Evolutionary conservation across 2,329 filamentous ascomycete species (phyloP), one percentile per base, ranked within the genome.

Genomic region (Beauveria australis): DNA sequence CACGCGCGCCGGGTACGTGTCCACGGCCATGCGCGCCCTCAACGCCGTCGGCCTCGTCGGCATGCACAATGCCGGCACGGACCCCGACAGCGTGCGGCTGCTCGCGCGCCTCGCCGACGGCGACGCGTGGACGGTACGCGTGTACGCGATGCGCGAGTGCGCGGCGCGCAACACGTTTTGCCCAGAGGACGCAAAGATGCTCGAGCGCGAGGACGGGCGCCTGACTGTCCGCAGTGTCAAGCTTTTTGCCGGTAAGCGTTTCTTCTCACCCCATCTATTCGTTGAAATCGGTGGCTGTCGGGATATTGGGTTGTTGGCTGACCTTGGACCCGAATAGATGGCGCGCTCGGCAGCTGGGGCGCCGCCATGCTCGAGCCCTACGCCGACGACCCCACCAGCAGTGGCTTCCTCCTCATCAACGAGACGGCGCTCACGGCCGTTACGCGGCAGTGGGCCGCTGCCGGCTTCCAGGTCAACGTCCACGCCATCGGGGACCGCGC

Each of bases 361-460:
- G 87, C 84, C 61, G 87, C 87, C 49, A 79, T 90, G 76, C 76
- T 89, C n/a, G 84, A 87, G 10, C 87, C 87, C 0, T 90, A 89
- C 71, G 76, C 77, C 28, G 87, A 90, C 69, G 83, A 83, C 19
- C 79, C 81, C 2, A 79, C 79, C 61, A 83, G 80, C 0, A 81
- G 78, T 0, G 87, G 87, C 14, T 87, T 85, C 0, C 81, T 89
- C 54, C 79, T 89, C 37, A 82, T 89, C 59, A 87, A 88, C 68
- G 79, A 81, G n/a, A 81, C 80, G 0, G 78, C 80, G 3, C 75
- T 89, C 57, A 78, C 77, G 0, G 69, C 74, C 6, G 73, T 88
- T 10, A 76, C 85, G 3, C 73, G 72, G 12, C 71, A 80, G 30
- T 90, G 87, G 87, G 80, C 85, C 18, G 72, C 72, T 2, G 78